These are phyloP conservation scores for Aspergillus novofumigatus DNA, from an alignment of 2,329 filamentous ascomycete genomes.

Conservation along the genomic window DNA sequence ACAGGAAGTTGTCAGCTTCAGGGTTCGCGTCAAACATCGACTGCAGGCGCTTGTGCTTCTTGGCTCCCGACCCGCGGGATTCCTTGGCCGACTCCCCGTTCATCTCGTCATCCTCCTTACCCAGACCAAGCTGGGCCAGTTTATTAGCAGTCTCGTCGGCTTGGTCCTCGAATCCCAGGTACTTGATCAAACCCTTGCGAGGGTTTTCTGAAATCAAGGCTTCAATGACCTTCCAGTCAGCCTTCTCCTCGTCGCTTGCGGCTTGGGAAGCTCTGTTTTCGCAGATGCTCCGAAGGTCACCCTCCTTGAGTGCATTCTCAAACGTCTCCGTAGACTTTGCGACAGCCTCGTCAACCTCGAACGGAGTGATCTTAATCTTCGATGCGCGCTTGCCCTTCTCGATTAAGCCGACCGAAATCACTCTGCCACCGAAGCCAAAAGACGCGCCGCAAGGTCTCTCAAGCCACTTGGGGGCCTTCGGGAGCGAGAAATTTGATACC, in stretches of 20 bases:
- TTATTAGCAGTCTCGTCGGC: slow-evolving; percentile 49
- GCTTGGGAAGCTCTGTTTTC: slow-evolving; percentile 71
- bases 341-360: slow-evolving; percentile 80
- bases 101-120: slow-evolving; percentile 33
- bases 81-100: slow-evolving; percentile 48
- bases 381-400: slow-evolving; percentile 65
- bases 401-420: slow-evolving; percentile 66
- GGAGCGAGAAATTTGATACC: slow-evolving; percentile 79
- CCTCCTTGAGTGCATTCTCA: slow-evolving; percentile 72
- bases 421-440: slow-evolving; percentile 93
- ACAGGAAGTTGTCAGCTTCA: slow-evolving; percentile 81
- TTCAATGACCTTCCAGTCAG: slow-evolving; percentile 92
- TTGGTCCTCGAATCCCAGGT: slow-evolving; percentile 74
- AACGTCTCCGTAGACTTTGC: slow-evolving; percentile 82
- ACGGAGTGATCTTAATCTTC: slow-evolving; percentile 78
- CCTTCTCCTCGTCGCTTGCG: slow-evolving; percentile 84
- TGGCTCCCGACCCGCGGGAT: slow-evolving; percentile 43
- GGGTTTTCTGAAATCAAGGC: slow-evolving; percentile 80
- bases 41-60: slow-evolving; percentile 62
- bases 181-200: slow-evolving; percentile 79
- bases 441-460: slow-evolving; percentile 79
- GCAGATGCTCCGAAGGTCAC: slow-evolving; percentile 74
- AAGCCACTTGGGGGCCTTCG: slow-evolving; percentile 84
- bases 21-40: slow-evolving; percentile 74
- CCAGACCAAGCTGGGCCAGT: slow-evolving; percentile 39